phyloP scores from a whole-genome alignment of 2,329 filamentous ascomycete genomes.

The Graphilbum fragrans region DNA sequence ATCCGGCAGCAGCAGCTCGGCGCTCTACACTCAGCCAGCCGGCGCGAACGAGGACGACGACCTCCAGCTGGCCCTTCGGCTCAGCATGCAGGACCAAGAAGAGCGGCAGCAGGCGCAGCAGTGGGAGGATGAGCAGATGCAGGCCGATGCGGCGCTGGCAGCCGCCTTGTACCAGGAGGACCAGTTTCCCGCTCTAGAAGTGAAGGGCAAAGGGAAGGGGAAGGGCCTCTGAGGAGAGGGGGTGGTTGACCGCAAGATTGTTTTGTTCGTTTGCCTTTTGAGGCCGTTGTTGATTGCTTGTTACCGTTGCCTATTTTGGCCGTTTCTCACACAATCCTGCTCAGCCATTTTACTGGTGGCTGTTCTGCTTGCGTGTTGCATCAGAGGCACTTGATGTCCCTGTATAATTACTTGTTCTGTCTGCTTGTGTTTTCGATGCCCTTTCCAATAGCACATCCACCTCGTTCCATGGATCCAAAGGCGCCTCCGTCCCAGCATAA shows the following conservation, averaged over 20 bases:
- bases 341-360: background rate
- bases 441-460: too few species aligned
- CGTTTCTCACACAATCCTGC: too few species aligned
- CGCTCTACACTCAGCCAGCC: background rate
- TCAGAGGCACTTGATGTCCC: too few species aligned
- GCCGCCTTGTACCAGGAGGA: constrained; percentile 13
- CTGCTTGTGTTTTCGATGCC: too few species aligned
- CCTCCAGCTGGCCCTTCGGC: constrained; percentile 44
- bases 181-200: constrained; percentile 19
- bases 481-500: too few species aligned
- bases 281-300: background rate
- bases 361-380: too few species aligned
- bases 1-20: constrained; percentile 17
- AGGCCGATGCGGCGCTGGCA: constrained; percentile 9
- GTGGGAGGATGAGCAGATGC: constrained; percentile 4
- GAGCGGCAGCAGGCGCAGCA: constrained; percentile 15
- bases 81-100: constrained; percentile 46
- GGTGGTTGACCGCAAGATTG: background rate
- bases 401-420: too few species aligned
- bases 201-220: constrained; percentile 21
- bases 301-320: background rate
- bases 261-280: background rate
- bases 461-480: too few species aligned
- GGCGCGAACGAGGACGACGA: constrained; percentile 33
- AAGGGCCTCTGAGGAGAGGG: background rate